phyloP scores from a whole-genome alignment of 148 eudicot species.

The Bassia scoparia region DNA sequence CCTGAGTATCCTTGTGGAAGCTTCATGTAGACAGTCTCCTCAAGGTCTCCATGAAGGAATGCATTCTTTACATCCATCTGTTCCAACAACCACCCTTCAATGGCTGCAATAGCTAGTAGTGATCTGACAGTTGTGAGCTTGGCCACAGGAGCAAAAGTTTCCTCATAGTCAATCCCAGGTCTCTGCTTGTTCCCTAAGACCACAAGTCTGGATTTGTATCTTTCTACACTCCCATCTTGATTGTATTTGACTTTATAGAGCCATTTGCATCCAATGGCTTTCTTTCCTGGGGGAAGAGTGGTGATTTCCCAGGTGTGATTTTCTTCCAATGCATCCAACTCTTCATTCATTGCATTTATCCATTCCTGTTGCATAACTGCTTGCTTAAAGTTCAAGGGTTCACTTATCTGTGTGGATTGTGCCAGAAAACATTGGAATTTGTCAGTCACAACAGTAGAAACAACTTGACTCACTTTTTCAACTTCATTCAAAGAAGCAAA shows the following conservation, averaged over 20 bases:
- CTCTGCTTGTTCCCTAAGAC: neutral
- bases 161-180: neutral
- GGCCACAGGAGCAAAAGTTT: neutral
- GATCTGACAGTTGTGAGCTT: neutral
- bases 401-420: too few relatives aligned
- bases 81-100: neutral
- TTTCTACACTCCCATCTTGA: neutral
- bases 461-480: too few relatives aligned
- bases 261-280: neutral
- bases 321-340: neutral
- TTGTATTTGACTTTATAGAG: too few relatives aligned
- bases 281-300: neutral
- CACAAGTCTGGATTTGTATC: neutral
- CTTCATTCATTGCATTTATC: too few relatives aligned
- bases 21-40: neutral
- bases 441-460: too few relatives aligned
- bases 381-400: too few relatives aligned
- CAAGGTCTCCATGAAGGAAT: neutral
- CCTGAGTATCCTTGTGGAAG: neutral
- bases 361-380: too few relatives aligned
- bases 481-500: too few relatives aligned
- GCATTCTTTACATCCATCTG: neutral
- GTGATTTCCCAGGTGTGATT: neutral
- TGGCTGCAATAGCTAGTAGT: neutral
- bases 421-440: too few relatives aligned